Evolutionary conservation across 2,329 filamentous ascomycete species (phyloP).

Genomic region (Penicillium sp.): DNA sequence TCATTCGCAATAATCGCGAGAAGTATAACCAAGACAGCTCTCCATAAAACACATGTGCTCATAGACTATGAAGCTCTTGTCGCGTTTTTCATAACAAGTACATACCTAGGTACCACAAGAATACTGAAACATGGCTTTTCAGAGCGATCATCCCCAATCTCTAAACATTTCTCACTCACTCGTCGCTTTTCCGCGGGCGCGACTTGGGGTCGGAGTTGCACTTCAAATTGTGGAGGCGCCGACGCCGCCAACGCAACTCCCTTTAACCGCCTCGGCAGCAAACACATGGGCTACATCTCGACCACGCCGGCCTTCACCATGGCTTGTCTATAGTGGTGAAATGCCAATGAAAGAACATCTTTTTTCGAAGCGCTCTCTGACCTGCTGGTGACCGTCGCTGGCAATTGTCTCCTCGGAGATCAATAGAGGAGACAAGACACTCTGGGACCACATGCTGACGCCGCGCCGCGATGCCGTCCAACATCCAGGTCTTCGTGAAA

Average conservation of each 20-base stretch:
- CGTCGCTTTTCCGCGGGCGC: neutral
- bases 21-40: too few relatives aligned
- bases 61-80: too few relatives aligned
- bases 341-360: conserved; percentile 24
- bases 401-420: conserved; percentile 6
- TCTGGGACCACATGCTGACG: conserved; percentile 29
- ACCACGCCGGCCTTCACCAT: conserved; percentile 15
- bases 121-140: too few relatives aligned
- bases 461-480: conserved; percentile 50
- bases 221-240: conserved; percentile 10
- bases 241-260: conserved; percentile 11
- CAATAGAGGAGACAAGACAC: conserved; percentile 14
- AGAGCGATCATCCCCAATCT: too few relatives aligned
- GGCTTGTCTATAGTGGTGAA: conserved; percentile 21
- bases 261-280: conserved; percentile 10
- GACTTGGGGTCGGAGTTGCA: neutral
- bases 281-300: conserved; percentile 8
- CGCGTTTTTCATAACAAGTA: too few relatives aligned
- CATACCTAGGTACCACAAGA: too few relatives aligned
- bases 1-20: too few relatives aligned
- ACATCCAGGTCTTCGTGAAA: conserved; percentile 91
- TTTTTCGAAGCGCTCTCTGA: conserved; percentile 5
- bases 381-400: conserved; percentile 2
- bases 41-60: too few relatives aligned
- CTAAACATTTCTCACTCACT: neutral